A percentile compares a stretch with the other conserved stretches of the same genome.
phyloP scores from a whole-genome alignment of 768 basidiomycete genomes.

The Leccinum longicurvipes region DNA sequence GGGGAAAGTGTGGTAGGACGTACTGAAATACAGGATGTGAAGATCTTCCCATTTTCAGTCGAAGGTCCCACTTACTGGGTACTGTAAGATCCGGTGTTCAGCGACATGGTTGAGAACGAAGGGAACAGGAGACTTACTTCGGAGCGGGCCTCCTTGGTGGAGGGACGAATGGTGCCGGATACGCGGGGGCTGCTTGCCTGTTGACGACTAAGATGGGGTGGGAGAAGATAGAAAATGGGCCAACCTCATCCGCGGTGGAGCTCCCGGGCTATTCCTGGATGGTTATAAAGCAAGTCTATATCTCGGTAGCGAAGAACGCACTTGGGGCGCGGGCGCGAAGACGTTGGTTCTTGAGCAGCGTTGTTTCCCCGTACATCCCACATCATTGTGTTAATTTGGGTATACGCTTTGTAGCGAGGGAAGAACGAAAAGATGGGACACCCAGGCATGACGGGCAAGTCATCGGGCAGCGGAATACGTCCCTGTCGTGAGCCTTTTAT shows the following conservation, averaged over 20 bases:
- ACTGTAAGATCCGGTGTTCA: constrained; percentile 11
- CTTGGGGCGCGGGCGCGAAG: constrained; percentile 15
- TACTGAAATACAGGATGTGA: constrained; percentile 15
- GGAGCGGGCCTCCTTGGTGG: constrained; percentile 16
- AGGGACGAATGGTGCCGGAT: constrained; percentile 17
- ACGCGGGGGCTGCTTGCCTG: constrained; percentile 17
- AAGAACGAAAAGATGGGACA: constrained; percentile 31
- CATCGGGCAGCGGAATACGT: constrained; percentile 3
- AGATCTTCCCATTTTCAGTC: constrained; percentile 5
- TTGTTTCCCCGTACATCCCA: constrained; percentile 26
- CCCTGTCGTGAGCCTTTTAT: constrained; percentile 22
- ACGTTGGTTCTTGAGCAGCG: constrained; percentile 9
- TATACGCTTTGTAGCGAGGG: constrained; percentile 34
- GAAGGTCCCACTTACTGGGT: constrained; percentile 23
- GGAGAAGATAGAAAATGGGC: neutral
- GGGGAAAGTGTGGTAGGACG: constrained; percentile 28
- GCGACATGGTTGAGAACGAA: constrained; percentile 2
- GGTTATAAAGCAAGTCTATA: neutral
- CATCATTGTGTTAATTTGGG: constrained; percentile 28
- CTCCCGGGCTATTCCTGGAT: constrained; percentile 7
- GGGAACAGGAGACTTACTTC: constrained; percentile 15
- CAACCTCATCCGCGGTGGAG: constrained; percentile 15
- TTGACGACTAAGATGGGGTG: neutral
- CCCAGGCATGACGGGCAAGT: constrained; percentile 25
- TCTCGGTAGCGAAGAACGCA: constrained; percentile 9